Conservation (phyloP, 495 filamentous ascomycete genomes). For the Aspergillus sparsus region DNA sequence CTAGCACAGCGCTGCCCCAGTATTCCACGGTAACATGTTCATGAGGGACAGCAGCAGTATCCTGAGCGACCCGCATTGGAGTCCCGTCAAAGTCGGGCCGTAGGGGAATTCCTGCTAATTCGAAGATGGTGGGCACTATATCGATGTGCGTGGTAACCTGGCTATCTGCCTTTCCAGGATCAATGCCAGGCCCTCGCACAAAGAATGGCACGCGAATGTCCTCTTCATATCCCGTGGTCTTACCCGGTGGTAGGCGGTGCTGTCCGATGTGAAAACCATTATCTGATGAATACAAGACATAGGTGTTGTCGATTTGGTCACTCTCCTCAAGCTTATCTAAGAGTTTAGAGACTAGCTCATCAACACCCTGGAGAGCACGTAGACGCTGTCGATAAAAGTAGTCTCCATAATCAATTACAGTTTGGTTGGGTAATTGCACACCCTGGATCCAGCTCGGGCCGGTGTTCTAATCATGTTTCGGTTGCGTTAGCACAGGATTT, state of each 20-base stretch:
- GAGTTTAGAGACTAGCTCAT: constrained; percentile 65
- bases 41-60: constrained; percentile 43
- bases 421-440: constrained; percentile 53
- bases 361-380: constrained; percentile 64
- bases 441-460: constrained; percentile 64
- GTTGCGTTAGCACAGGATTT: constrained; percentile 22
- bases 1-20: constrained; percentile 57
- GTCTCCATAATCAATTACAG: constrained; percentile 65
- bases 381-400: constrained; percentile 66
- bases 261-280: constrained; percentile 78
- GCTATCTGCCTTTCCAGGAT: constrained; percentile 43
- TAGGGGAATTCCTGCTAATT: constrained; percentile 37
- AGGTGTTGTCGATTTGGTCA: constrained; percentile 65
- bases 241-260: constrained; percentile 70
- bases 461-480: constrained; percentile 58
- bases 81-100: constrained; percentile 52
- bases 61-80: constrained; percentile 34
- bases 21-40: constrained; percentile 70
- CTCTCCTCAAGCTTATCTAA: constrained; percentile 53
- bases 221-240: constrained; percentile 71
- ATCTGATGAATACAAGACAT: constrained; percentile 70
- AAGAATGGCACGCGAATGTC: constrained; percentile 71
- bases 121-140: constrained; percentile 59
- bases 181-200: constrained; percentile 60
- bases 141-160: constrained; percentile 61